Conservation (phyloP, 1,284 basidiomycete species). For the Tilletiaria anomala region DNA sequence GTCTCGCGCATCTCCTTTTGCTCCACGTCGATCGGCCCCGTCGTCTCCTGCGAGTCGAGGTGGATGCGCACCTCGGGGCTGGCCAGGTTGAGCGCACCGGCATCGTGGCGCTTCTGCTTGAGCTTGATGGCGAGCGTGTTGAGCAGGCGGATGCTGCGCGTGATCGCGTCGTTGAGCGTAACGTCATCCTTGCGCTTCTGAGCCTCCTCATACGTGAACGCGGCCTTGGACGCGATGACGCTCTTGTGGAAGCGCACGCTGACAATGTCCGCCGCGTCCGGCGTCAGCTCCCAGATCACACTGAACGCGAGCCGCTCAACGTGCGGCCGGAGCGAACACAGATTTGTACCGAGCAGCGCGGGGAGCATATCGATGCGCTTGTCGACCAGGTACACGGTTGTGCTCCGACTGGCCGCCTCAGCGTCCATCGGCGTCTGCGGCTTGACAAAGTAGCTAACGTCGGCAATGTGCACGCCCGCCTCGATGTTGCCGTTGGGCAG, state of each 20-base stretch:
- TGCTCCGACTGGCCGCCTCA: conserved; percentile 87
- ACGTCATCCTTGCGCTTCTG: conserved; percentile 83
- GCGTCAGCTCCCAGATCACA: conserved; percentile 68
- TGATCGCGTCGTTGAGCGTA: conserved; percentile 65
- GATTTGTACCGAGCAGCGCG: conserved; percentile 78
- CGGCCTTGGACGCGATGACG: conserved; percentile 88
- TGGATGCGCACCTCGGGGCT: conserved; percentile 95
- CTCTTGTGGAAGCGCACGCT: conserved; percentile 86
- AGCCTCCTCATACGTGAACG: conserved; percentile 94
- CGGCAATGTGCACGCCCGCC: conserved; percentile 96
- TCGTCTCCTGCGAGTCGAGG: conserved; percentile 76
- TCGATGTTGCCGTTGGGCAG: conserved; percentile 91
- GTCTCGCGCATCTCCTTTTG: conserved; percentile 87
- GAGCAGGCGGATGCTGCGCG: conserved; percentile 72
- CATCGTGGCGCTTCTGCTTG: conserved; percentile 71
- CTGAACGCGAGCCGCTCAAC: conserved; percentile 94
- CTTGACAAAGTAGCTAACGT: conserved; percentile 91
- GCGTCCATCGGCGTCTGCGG: conserved; percentile 91
- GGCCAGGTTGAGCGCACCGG: conserved; percentile 88
- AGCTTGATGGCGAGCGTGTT: conserved; percentile 77
- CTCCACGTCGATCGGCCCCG: conserved; percentile 92
- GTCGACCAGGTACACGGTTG: conserved; percentile 96
- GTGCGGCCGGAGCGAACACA: conserved; percentile 81
- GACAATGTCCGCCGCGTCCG: conserved; percentile 60
- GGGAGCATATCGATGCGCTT: conserved; percentile 99